Base-by-base conservation (phyloP, 2,329 filamentous ascomycete genomes). In the Rhynchosporium graminicola region DNA sequence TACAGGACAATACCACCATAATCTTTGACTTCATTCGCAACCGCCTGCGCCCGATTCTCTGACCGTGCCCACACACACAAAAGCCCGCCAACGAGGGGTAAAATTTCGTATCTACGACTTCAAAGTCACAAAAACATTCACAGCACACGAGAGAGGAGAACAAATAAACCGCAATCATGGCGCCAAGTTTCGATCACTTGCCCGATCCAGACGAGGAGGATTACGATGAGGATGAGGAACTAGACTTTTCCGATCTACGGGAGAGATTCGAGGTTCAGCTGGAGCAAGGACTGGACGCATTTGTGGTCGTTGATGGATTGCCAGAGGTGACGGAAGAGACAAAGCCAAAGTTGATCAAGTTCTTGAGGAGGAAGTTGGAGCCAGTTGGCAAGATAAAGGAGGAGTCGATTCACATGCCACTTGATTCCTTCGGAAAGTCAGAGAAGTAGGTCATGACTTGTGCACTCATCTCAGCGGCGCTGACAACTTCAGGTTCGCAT, bases 221-320 rank as follows among this genome's bases (percentile, higher is more conserved):
- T 70, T 92, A 95, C 74, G 89, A 93, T 76, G 90, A 89, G 76
- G 93, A 97, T 76, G 89, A 95, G 79, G 92, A 97, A 76, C 89
- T 98, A 78, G 94, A 98, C 77, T 92, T 96, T 77, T 94, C 91
- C 71, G 94, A 99, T 80, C 84, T 99, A 70, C 86, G 88, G 76
- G 93, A 96, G 77, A 92, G 96, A 78, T 97, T 93, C 76, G 92
- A 98, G 79, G 93, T 98, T 67, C 91, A 94, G 76, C 83, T 98
- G 69, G 95, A 99, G 77, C 91, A 96, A 78, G 95, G 95, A 63
- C 89, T 97, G 73, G 95, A 99, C 76, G 90, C 92, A 68, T 99
- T 99, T 74, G 90, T 99, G 68, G 93, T 98, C 66, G 86, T 98
- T 75, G 95, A 99, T 77, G 95, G 95, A 69, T 86, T 99, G 48